A percentile compares a stretch with the other conserved stretches of the same genome.
Evolutionary conservation across 345 rosid species (phyloP).

Genomic region (Capsella bursapastoris): DNA sequence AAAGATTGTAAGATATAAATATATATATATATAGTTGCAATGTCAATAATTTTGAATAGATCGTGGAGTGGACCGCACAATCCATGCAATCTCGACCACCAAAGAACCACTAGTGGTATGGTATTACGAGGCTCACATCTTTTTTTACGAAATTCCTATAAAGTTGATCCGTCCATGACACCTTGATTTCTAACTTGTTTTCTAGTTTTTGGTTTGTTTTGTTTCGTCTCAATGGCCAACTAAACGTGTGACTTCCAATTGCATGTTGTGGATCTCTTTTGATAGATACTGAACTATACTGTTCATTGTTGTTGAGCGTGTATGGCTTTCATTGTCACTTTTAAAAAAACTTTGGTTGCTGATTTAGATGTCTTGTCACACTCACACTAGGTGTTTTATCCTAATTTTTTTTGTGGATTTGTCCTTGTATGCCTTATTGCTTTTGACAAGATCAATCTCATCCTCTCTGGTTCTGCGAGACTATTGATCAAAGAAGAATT

Average conservation of each 20-base stretch:
- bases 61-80: conserved; percentile 41
- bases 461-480: neutral
- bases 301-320: neutral
- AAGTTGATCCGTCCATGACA: neutral
- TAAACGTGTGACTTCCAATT: neutral
- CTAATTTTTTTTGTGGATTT: neutral
- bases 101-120: conserved; percentile 13
- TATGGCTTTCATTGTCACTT: neutral
- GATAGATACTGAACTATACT: neutral
- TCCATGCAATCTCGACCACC: conserved; percentile 36
- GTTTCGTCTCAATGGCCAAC: neutral
- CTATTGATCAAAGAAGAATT: neutral
- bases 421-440: neutral
- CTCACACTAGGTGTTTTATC: neutral
- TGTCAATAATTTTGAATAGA: neutral
- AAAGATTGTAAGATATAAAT: neutral
- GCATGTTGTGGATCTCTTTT: neutral
- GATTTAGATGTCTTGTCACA: neutral
- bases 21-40: neutral
- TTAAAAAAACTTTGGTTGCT: too few species aligned
- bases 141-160: neutral
- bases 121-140: conserved; percentile 29
- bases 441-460: neutral
- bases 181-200: neutral
- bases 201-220: neutral